phyloP scores from a whole-genome alignment of 768 basidiomycete genomes.

The Thelephora ganbajun region DNA sequence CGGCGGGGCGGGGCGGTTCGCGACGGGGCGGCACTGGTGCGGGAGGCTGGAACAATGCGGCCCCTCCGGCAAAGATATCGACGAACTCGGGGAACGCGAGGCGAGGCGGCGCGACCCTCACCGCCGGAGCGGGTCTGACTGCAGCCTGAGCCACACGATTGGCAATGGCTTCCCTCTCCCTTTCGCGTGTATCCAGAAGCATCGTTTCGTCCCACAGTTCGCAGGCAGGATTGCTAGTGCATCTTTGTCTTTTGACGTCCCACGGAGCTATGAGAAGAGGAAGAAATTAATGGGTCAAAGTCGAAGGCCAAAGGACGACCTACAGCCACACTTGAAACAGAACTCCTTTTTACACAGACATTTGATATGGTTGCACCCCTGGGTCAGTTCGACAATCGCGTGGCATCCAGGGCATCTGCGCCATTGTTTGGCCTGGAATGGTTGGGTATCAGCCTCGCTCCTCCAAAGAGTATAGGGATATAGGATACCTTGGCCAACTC shows the following conservation, averaged over 20 bases:
- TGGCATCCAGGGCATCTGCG: slow-evolving; percentile 24
- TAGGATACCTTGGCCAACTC: slow-evolving; percentile 19
- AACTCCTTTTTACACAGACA: slow-evolving; percentile 27
- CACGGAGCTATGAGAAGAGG: slow-evolving; percentile 8
- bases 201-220: slow-evolving; percentile 25
- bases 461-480: not conserved
- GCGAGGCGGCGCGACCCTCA: too few relatives aligned
- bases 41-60: not conserved
- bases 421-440: slow-evolving; percentile 22
- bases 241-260: slow-evolving; percentile 14
- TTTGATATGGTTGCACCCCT: slow-evolving; percentile 28
- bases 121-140: too few relatives aligned
- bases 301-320: slow-evolving; percentile 2
- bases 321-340: slow-evolving; percentile 28
- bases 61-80: too few relatives aligned
- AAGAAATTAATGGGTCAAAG: slow-evolving; percentile 4
- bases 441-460: not conserved
- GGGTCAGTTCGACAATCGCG: slow-evolving; percentile 17
- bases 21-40: slow-evolving; percentile 1
- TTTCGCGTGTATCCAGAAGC: slow-evolving; percentile 20
- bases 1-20: slow-evolving; percentile 1
- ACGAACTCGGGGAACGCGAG: too few relatives aligned
- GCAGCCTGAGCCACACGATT: not conserved
- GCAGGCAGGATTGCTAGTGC: slow-evolving; percentile 21
- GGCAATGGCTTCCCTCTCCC: slow-evolving; percentile 8